Evolutionary conservation across 2,329 filamentous ascomycete species (phyloP), one percentile per base, ranked within the genome.

Genomic region (Trichoderma endophyticum): DNA sequence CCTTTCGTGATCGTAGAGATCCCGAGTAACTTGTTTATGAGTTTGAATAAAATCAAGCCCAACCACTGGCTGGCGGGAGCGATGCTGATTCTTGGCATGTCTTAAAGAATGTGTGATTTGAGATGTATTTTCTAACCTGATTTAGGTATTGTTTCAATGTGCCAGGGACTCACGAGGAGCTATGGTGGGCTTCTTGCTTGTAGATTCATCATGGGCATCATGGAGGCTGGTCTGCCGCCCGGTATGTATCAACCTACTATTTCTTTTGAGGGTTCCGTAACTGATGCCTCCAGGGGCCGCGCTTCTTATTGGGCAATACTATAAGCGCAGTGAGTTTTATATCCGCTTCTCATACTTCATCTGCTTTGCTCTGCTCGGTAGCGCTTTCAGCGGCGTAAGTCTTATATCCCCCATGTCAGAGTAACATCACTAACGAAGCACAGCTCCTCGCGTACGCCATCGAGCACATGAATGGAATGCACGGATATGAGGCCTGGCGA

Each of bases 361-460:
- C 15, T 64, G 61, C 61, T 64, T 64, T 51, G 61, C 61, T 30
- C 18, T 64, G 9, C 61, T 64, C 14, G 61, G 61, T 14, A 64
- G 61, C 36, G 36, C 61, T 32, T 64, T 64, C 18, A 64, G 61
- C 18, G 61, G 61, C 26, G 61, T 63, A 63, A 1, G 34, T 63
- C 14, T 43, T 30, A 28, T 21, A 54, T 48, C 9, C 18, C 24
- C 26, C 36, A 21, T 48, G 15, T 63, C 24, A 48, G 18, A 12
- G 15, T 28, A 12, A 6, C 15, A 30, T 39, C 15, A 3, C 36
- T 63, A 48, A 63, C 24, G 18, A n/a, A 28, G 24, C 15, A 14
- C 36, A 63, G 2, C 73, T 81, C 30, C 73, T 80, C 12, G 89
- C 88, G 2, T 89, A 86, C 69, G 86, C 83, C 6, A 73, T 84